Conservation (phyloP, 225 moss, liverwort and hornwort species). For the Thuidium tamariscinum region DNA sequence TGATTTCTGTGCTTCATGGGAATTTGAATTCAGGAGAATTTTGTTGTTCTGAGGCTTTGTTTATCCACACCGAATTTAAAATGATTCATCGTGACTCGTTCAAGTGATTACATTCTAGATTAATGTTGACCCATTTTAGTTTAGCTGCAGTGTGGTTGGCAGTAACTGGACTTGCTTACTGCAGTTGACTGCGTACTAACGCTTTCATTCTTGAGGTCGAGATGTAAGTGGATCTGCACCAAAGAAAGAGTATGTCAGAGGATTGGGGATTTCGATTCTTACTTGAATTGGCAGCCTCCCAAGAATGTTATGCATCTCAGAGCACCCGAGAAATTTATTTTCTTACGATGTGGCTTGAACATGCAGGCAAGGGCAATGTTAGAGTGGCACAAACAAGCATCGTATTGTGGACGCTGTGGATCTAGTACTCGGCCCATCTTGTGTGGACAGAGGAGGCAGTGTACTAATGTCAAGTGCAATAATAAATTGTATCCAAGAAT, state of each 20-base stretch:
- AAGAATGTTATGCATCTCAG: background rate
- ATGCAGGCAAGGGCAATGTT: conserved; percentile 85
- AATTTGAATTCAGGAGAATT: background rate
- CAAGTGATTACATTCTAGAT: background rate
- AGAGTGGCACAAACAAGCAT: conserved; percentile 86
- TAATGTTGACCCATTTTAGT: background rate
- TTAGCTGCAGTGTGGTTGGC: background rate
- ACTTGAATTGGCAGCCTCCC: background rate
- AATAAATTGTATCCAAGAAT: conserved; percentile 73
- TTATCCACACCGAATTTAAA: background rate
- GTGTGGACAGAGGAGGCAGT: conserved; percentile 81
- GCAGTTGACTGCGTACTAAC: background rate
- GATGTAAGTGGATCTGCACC: background rate
- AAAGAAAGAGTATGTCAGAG: background rate
- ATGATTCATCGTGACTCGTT: background rate
- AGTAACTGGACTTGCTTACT: background rate
- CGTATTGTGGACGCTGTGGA: conserved; percentile 76
- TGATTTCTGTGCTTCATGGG: background rate
- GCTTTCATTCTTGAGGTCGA: too few species aligned
- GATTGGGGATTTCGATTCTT: background rate
- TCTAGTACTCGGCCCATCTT: conserved; percentile 47
- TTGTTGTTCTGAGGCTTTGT: background rate
- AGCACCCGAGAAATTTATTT: background rate
- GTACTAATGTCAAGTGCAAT: conserved; percentile 55
- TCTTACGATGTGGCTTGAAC: background rate